A percentile compares a stretch with the other conserved stretches of the same genome.
Conservation (phyloP, 768 basidiomycete species). For the Xerocomellus dryophilus region DNA sequence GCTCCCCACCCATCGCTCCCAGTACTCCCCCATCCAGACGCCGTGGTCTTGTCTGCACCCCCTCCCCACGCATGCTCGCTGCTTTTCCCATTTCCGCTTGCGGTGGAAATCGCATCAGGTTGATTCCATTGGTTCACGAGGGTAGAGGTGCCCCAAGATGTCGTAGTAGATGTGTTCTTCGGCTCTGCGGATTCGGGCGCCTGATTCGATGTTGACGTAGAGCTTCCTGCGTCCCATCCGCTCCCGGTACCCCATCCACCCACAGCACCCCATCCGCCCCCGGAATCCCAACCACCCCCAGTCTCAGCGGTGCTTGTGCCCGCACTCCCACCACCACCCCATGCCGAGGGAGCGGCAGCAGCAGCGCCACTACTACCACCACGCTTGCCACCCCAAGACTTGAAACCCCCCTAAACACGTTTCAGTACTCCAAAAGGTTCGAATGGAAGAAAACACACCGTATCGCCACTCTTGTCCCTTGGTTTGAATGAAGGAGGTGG, state of each 20-base stretch:
- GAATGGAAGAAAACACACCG: conserved; percentile 12
- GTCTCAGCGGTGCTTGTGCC: not conserved
- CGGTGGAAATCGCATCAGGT: no score
- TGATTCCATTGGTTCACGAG: no score
- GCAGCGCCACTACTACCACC: no score
- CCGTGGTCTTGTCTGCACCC: not conserved
- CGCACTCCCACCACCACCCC: not conserved
- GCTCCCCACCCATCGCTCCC: not conserved
- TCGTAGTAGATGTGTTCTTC: not conserved
- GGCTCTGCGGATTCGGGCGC: not conserved
- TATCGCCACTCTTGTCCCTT: conserved; percentile 16
- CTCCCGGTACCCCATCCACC: not conserved
- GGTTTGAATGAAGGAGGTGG: conserved; percentile 2
- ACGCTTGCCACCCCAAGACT: conserved; percentile 3
- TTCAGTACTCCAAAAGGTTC: not conserved
- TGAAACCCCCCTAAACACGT: conserved; percentile 7
- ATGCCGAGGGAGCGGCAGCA: not conserved
- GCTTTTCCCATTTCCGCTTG: no score
- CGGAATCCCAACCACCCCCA: not conserved
- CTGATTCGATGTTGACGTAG: conserved; percentile 5
- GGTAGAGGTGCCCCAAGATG: not conserved
- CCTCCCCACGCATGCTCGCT: no score
- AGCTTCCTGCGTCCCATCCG: conserved; percentile 6
- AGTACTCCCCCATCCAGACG: conserved; percentile 6
- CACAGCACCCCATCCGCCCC: not conserved